Evolutionary conservation across 768 basidiomycete species (phyloP).

Genomic region (Russula emetica): DNA sequence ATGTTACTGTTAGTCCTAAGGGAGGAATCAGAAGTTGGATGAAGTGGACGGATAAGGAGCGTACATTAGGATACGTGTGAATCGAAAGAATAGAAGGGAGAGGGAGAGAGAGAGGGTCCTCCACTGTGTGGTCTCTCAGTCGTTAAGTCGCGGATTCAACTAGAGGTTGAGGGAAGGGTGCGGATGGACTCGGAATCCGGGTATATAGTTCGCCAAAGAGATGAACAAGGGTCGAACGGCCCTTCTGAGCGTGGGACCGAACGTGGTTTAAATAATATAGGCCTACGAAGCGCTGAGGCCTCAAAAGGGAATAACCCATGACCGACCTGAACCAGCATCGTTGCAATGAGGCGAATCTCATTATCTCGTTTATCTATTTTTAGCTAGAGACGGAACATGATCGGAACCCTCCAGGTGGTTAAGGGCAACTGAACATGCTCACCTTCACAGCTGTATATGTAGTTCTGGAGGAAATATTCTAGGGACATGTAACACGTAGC

Average conservation of each 20-base stretch:
- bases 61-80: conserved; percentile 6
- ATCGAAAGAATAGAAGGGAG: not conserved
- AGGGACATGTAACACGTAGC: not conserved
- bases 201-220: not conserved
- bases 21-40: not conserved
- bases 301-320: not conserved
- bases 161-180: not conserved
- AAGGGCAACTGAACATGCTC: not conserved
- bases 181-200: not conserved
- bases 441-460: too few relatives aligned
- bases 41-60: not conserved
- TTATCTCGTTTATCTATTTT: not conserved
- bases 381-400: not conserved
- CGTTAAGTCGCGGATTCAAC: not conserved
- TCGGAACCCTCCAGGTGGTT: not conserved
- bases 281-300: not conserved
- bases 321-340: not conserved
- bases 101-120: not conserved
- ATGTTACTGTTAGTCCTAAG: conserved; percentile 39
- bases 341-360: not conserved
- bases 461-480: too few relatives aligned
- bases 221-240: not conserved
- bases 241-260: not conserved
- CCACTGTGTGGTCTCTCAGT: not conserved
- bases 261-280: not conserved